phyloP scores from a whole-genome alignment of 257 asterid genomes.

The Leonotis leonurus region DNA sequence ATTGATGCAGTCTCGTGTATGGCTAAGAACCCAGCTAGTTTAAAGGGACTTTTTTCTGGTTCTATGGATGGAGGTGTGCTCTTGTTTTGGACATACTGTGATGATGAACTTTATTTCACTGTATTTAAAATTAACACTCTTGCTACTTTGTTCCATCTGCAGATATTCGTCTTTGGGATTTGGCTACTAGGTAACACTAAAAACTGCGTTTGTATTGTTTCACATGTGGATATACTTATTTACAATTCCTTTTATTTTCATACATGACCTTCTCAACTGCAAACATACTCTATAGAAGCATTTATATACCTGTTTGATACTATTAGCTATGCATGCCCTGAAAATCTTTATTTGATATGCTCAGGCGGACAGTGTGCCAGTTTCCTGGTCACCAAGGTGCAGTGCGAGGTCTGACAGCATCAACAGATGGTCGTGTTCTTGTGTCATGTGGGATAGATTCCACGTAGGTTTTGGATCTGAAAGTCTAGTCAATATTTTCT shows the following conservation, averaged over 20 bases:
- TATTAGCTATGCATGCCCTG: not conserved
- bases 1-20: constrained; percentile 73
- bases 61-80: constrained; percentile 89
- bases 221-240: too few species aligned
- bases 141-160: constrained; percentile 24
- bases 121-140: not conserved
- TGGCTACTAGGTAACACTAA: constrained; percentile 61
- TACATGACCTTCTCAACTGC: not conserved
- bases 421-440: constrained; percentile 84
- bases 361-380: constrained; percentile 76
- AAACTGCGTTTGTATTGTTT: constrained; percentile 12
- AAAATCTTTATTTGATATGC: constrained; percentile 9
- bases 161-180: constrained; percentile 98
- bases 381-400: constrained; percentile 98
- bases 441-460: constrained; percentile 96
- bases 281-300: not conserved
- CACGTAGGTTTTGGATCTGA: constrained; percentile 46
- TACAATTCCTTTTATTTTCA: not conserved
- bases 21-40: constrained; percentile 79
- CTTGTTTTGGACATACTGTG: not conserved
- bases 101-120: not conserved
- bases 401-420: constrained; percentile 71
- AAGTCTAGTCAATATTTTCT: too few species aligned
- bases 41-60: constrained; percentile 83
- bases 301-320: not conserved